Conservation (phyloP, 2,329 filamentous ascomycete species). For the Diplodia mutila region DNA sequence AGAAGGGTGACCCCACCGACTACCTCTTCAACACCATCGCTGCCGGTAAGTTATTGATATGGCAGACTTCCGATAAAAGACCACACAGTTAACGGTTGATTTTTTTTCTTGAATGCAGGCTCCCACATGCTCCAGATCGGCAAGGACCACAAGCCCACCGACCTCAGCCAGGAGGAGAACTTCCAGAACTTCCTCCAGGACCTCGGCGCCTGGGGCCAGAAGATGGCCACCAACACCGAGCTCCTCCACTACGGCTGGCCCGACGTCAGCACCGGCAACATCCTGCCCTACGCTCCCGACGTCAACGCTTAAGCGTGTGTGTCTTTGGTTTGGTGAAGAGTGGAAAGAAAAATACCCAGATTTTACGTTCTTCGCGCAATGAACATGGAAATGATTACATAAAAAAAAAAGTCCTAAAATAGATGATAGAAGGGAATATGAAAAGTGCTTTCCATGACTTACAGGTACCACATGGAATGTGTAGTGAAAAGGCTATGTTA, state of each 20-base stretch:
- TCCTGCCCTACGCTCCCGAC: slow-evolving; percentile 42
- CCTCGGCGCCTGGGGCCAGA: slow-evolving; percentile 50
- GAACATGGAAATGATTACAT: background rate
- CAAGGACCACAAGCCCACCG: slow-evolving; percentile 57
- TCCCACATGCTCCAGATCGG: slow-evolving; percentile 26
- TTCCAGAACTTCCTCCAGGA: slow-evolving; percentile 54
- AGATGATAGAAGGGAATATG: slow-evolving; percentile 10
- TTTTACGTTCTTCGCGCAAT: background rate
- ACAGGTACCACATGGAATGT: too few species aligned
- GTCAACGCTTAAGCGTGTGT: background rate
- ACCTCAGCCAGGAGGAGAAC: slow-evolving; percentile 55
- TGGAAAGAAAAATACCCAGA: slow-evolving; percentile 15
- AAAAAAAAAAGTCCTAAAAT: background rate
- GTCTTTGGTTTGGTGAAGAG: background rate
- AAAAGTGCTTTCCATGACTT: background rate
- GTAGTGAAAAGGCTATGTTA: too few species aligned
- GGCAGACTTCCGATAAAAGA: background rate
- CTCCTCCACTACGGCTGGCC: slow-evolving; percentile 51
- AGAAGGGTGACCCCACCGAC: slow-evolving; percentile 25
- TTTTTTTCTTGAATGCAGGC: slow-evolving; percentile 2
- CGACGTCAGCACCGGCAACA: slow-evolving; percentile 45
- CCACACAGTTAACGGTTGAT: background rate
- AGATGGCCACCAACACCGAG: slow-evolving; percentile 45
- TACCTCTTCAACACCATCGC: slow-evolving; percentile 26
- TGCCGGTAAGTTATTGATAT: slow-evolving; percentile 1